These are phyloP conservation scores for Candida khao-thaluensis DNA, from an alignment of 805 yeast species.

Conservation along the genomic window DNA sequence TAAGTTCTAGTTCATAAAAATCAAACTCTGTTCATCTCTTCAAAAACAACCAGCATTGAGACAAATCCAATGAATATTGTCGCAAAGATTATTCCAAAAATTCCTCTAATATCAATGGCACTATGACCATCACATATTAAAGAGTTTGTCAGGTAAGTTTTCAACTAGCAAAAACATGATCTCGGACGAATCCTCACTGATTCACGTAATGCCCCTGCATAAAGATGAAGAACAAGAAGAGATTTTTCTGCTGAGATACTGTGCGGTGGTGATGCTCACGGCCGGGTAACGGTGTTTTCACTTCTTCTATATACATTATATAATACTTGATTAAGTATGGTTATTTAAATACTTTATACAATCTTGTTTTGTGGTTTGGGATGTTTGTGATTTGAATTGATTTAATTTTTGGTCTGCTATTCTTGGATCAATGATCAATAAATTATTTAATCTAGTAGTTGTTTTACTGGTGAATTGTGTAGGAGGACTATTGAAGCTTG, in stretches of 20 bases:
- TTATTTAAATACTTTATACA: constrained; percentile 7
- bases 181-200: constrained; percentile 99
- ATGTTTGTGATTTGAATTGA: not conserved
- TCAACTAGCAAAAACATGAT: constrained; percentile 99
- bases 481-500: constrained; percentile 10
- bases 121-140: constrained; percentile 42
- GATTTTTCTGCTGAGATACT: not conserved
- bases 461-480: not conserved
- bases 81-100: constrained; percentile 55
- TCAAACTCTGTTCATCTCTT: no score
- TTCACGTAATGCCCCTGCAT: constrained; percentile 99
- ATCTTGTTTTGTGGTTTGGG: not conserved
- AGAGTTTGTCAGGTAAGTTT: constrained; percentile 95
- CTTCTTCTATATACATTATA: not conserved
- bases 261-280: constrained; percentile 7
- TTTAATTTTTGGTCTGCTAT: not conserved
- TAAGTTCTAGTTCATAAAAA: no score
- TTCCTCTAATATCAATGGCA: constrained; percentile 60
- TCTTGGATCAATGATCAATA: not conserved
- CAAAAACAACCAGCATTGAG: no score
- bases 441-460: not conserved
- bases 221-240: constrained; percentile 62
- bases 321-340: no score
- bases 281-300: constrained; percentile 9
- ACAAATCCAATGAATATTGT: constrained; percentile 6